A percentile compares a stretch with the other conserved stretches of the same genome.
Evolutionary conservation across 768 basidiomycete species (phyloP).

Genomic region (Mycena kentingensis): DNA sequence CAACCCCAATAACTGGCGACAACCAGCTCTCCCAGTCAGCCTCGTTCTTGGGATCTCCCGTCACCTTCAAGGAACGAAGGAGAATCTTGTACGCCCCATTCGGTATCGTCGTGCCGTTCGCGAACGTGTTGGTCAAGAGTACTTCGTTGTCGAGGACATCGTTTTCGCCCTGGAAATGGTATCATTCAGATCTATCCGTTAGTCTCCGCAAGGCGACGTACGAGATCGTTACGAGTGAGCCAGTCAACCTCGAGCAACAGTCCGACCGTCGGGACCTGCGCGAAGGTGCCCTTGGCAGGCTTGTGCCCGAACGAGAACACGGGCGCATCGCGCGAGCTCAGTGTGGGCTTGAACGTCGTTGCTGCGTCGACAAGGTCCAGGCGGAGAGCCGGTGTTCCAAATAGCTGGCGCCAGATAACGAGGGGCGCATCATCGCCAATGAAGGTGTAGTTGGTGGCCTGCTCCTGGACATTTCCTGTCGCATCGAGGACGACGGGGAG

Average conservation of each 20-base stretch:
- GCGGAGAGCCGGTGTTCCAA: slow-evolving; percentile 50
- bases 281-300: slow-evolving; percentile 42
- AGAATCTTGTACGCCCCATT: slow-evolving; percentile 45
- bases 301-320: slow-evolving; percentile 38
- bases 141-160: slow-evolving; percentile 31
- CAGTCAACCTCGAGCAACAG: slow-evolving; percentile 8
- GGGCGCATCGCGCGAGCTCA: slow-evolving; percentile 32
- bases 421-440: slow-evolving; percentile 42
- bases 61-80: slow-evolving; percentile 43
- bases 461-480: slow-evolving; percentile 41
- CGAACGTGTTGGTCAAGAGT: slow-evolving; percentile 38
- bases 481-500: slow-evolving; percentile 46
- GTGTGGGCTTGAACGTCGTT: slow-evolving; percentile 42
- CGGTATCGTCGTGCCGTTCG: slow-evolving; percentile 46
- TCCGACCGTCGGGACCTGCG: slow-evolving; percentile 25
- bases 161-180: slow-evolving; percentile 31
- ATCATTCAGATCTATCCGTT: background rate
- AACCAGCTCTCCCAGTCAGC: slow-evolving; percentile 50
- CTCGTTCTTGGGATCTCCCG: slow-evolving; percentile 43
- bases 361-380: slow-evolving; percentile 50
- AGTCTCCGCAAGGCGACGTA: background rate
- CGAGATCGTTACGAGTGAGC: slow-evolving; percentile 15
- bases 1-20: slow-evolving; percentile 39
- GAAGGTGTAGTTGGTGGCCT: slow-evolving; percentile 50
- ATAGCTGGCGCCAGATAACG: slow-evolving; percentile 44